phyloP scores from a whole-genome alignment of 257 asterid genomes.

The Linderniella brevidens region DNA sequence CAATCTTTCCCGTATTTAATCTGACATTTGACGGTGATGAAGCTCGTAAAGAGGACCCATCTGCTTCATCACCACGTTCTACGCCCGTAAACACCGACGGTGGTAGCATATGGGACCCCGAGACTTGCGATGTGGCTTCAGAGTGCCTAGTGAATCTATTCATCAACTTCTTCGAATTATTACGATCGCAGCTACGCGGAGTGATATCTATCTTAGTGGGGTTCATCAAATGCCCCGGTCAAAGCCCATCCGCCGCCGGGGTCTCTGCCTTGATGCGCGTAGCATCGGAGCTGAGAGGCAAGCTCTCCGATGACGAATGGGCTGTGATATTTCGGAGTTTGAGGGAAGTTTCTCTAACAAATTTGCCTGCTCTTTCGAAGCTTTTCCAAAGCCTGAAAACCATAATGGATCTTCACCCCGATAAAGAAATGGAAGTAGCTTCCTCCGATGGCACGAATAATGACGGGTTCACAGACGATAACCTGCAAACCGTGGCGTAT shows the following conservation, averaged over 20 bases:
- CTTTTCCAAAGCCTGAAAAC: conserved; percentile 35
- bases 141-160: conserved; percentile 40
- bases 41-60: conserved; percentile 21
- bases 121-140: conserved; percentile 44
- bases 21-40: conserved; percentile 35
- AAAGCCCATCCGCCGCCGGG: conserved; percentile 47
- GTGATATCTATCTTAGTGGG: conserved; percentile 36
- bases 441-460: conserved; percentile 16
- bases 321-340: conserved; percentile 27
- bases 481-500: conserved; percentile 36
- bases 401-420: conserved; percentile 23
- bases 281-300: conserved; percentile 31
- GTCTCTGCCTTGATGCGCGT: conserved; percentile 42
- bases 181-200: conserved; percentile 36
- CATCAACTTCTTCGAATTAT: conserved; percentile 29
- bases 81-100: conserved; percentile 26
- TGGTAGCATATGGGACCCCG: conserved; percentile 68
- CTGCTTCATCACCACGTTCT: conserved; percentile 15
- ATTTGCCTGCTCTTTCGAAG: conserved; percentile 32
- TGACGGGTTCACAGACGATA: conserved; percentile 30
- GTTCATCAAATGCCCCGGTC: conserved; percentile 34
- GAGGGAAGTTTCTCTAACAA: conserved; percentile 36
- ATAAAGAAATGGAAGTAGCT: conserved; percentile 20
- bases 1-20: conserved; percentile 62
- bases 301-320: conserved; percentile 48